These are phyloP conservation scores for Cicer arietinum DNA, from an alignment of 306 rosid species.

Conservation along the genomic window DNA sequence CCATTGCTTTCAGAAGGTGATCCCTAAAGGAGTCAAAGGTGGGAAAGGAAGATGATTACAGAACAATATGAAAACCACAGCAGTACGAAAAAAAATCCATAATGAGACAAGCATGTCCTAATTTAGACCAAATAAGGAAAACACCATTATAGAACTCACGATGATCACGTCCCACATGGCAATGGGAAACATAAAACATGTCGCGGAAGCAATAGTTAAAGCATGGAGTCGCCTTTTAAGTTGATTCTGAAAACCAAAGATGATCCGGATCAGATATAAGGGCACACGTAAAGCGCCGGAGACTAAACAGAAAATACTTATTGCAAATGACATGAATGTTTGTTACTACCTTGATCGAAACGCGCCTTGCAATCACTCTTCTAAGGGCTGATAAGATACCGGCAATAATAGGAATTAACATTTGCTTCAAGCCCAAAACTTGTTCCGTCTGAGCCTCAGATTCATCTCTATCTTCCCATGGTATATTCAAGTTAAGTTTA, in stretches of 20 bases:
- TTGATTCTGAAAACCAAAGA: conserved; percentile 76
- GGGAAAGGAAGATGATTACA: not conserved
- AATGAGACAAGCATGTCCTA: conserved; percentile 19
- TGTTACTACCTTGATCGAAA: conserved; percentile 85
- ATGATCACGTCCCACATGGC: conserved; percentile 97
- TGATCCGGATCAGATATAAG: conserved; percentile 40
- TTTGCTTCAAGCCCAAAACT: conserved; percentile 71
- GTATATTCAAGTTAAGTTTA: conserved; percentile 78
- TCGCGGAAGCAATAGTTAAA: conserved; percentile 90
- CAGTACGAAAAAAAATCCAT: conserved; percentile 29
- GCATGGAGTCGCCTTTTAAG: conserved; percentile 95
- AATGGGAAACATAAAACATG: conserved; percentile 94
- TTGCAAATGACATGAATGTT: conserved; percentile 38
- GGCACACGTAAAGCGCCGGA: conserved; percentile 29
- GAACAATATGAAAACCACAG: conserved; percentile 22
- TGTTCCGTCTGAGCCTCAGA: conserved; percentile 66
- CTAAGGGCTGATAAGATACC: conserved; percentile 90
- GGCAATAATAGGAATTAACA: conserved; percentile 81
- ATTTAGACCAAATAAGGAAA: conserved; percentile 30
- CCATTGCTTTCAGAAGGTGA: conserved; percentile 70
- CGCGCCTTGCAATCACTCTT: conserved; percentile 93
- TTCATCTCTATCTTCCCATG: conserved; percentile 71
- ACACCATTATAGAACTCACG: conserved; percentile 59
- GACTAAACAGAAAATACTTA: conserved; percentile 34
- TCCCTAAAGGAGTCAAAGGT: conserved; percentile 61